Percentiles rank a stretch among this genome's conserved stretches.
phyloP scores from a whole-genome alignment of 257 asterid species.

The Rhazya stricta region DNA sequence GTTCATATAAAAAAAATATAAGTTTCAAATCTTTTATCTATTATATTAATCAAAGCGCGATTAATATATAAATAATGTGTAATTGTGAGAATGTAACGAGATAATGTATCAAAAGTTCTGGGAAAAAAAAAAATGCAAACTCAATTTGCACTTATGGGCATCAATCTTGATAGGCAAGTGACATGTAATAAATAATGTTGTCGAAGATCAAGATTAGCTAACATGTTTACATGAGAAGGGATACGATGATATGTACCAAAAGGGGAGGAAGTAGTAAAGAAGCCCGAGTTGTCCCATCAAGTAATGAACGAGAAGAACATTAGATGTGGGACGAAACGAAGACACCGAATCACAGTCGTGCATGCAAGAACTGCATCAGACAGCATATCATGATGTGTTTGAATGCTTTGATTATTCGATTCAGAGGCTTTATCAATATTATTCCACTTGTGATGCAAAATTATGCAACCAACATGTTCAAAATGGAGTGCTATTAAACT shows the following conservation, averaged over 20 bases:
- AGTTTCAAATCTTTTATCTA: no score
- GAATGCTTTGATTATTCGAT: neutral
- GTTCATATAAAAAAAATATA: no score
- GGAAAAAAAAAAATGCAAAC: no score
- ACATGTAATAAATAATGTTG: neutral
- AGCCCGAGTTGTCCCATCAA: neutral
- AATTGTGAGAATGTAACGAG: no score
- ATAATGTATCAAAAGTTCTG: no score
- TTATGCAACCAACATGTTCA: no score
- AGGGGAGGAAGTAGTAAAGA: neutral
- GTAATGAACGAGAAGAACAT: slow-evolving; percentile 1
- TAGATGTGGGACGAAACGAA: slow-evolving; percentile 18
- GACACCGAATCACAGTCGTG: slow-evolving; percentile 20
- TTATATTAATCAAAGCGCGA: no score
- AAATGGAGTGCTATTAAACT: no score
- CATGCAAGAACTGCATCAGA: neutral
- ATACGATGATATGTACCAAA: neutral
- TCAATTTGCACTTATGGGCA: no score
- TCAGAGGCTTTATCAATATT: neutral
- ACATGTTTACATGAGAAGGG: neutral
- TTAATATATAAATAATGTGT: no score
- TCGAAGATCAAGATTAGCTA: neutral
- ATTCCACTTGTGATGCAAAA: neutral
- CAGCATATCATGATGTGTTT: slow-evolving; percentile 14
- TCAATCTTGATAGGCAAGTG: neutral